Conservation (phyloP, 345 rosid species). For the Arabis hirsuta region DNA sequence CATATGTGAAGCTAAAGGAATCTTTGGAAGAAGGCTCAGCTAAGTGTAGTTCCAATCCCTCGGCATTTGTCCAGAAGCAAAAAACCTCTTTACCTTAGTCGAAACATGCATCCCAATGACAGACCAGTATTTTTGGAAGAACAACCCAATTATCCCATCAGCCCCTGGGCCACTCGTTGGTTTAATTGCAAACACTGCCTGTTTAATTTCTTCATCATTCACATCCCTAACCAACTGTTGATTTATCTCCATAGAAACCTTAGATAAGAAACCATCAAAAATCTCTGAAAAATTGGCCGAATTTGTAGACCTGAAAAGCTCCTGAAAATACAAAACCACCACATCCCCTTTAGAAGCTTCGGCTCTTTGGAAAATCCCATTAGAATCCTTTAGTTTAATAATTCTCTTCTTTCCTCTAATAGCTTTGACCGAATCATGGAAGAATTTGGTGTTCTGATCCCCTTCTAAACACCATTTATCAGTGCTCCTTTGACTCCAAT, state of each 20-base stretch:
- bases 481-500: background rate
- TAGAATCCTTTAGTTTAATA: rapidly evolving
- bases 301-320: background rate
- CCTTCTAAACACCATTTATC: background rate
- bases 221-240: rapidly evolving
- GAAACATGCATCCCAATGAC: background rate
- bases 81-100: background rate
- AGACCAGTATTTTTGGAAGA: background rate
- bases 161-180: background rate
- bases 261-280: too few species aligned
- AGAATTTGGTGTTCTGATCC: background rate
- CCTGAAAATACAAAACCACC: rapidly evolving
- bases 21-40: too few species aligned
- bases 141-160: background rate
- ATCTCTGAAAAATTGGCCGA: background rate
- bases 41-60: too few species aligned
- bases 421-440: background rate
- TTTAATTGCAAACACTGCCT: rapidly evolving
- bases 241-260: background rate
- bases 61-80: too few species aligned
- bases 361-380: background rate
- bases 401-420: background rate
- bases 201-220: background rate
- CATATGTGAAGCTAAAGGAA: too few species aligned
- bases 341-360: background rate